Evolutionary conservation across 345 rosid genomes (phyloP).

Genomic region (Syzygium oleosum): DNA sequence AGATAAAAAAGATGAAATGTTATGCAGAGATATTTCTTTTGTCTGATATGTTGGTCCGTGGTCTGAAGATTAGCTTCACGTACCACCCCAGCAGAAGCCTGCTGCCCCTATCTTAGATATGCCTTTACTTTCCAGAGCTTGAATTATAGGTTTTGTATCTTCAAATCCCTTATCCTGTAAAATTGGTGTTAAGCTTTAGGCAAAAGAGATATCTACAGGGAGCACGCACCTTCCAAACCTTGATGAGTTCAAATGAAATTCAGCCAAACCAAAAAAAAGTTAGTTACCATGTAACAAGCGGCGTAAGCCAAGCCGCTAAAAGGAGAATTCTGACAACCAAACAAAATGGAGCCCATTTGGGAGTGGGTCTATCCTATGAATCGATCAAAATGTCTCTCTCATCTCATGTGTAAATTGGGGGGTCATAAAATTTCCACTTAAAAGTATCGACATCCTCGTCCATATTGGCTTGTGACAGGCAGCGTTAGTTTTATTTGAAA

Average conservation of each 20-base stretch:
- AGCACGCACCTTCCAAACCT: neutral
- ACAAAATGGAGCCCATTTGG: neutral
- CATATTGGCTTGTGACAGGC: neutral
- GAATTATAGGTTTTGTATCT: conserved; percentile 53
- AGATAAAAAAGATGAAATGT: neutral
- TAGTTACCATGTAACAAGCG: neutral
- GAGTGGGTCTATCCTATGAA: neutral
- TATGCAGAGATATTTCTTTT: neutral
- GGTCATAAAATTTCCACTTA: too few species aligned
- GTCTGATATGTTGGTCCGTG: neutral
- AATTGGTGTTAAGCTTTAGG: neutral
- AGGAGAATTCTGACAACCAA: neutral
- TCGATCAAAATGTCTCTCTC: neutral
- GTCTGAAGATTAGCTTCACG: neutral
- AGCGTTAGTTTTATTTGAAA: neutral
- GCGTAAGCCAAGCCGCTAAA: neutral
- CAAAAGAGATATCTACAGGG: neutral
- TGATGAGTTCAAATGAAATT: neutral
- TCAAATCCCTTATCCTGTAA: conserved; percentile 66
- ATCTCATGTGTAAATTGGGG: neutral
- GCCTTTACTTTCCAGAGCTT: conserved; percentile 56
- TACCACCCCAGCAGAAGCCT: conserved; percentile 39
- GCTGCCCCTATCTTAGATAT: conserved; percentile 33
- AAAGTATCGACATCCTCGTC: neutral
- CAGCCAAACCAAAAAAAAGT: neutral